phyloP scores from a whole-genome alignment of 176 grass and related monocot genomes.

The Cenchrus fungigraminus region DNA sequence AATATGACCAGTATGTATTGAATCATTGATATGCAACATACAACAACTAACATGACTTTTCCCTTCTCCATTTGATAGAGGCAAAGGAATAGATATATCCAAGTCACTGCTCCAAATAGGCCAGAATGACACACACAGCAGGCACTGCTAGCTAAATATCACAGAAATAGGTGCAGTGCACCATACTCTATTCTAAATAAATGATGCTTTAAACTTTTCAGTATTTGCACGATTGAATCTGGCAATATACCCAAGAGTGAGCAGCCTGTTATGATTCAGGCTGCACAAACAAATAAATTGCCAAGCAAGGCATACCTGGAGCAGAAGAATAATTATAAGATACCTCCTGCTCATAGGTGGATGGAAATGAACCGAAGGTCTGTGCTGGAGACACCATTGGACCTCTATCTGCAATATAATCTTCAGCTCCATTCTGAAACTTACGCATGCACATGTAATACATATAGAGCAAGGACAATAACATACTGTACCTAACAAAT shows the following conservation, averaged over 20 bases:
- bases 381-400: constrained; percentile 42
- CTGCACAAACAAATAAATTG: constrained; percentile 48
- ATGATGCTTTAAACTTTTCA: constrained; percentile 13
- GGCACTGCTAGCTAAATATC: constrained; percentile 12
- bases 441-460: constrained; percentile 34
- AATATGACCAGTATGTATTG: constrained; percentile 1
- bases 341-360: constrained; percentile 87
- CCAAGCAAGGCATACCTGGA: constrained; percentile 75
- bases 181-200: constrained; percentile 28
- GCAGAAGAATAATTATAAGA: constrained; percentile 93
- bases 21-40: constrained; percentile 16
- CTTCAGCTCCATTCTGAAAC: constrained; percentile 55
- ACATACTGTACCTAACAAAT: constrained; percentile 56
- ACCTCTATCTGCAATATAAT: constrained; percentile 63
- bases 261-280: constrained; percentile 34
- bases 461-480: constrained; percentile 48
- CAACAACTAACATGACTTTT: constrained; percentile 15
- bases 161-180: constrained; percentile 12
- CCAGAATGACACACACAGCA: background rate
- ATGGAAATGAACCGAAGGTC: constrained; percentile 61
- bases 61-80: constrained; percentile 1
- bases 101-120: constrained; percentile 8
- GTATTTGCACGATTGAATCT: constrained; percentile 38
- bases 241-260: constrained; percentile 40
- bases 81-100: constrained; percentile 8